Evolutionary conservation across 1,139 yeast genomes (phyloP).

Genomic region (Suhomyces maxii): DNA sequence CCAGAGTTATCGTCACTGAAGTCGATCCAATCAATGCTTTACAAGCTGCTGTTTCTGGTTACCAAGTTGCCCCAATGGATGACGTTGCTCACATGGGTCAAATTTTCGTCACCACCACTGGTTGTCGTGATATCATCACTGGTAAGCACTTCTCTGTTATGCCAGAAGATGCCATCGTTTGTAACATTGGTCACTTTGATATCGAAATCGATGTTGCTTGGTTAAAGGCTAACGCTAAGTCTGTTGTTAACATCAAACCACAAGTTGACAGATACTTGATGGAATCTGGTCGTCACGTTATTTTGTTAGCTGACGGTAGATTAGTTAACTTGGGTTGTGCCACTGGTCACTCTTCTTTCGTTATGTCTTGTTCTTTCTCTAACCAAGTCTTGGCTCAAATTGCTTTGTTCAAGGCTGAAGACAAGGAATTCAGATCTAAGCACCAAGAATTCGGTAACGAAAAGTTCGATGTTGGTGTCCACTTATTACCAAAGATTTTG

Average conservation of each 20-base stretch:
- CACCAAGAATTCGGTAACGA: conserved; percentile 92
- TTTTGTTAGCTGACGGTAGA: conserved; percentile 99
- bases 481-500: conserved; percentile 95
- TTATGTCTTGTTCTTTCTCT: conserved; percentile 99
- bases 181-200: conserved; percentile 99
- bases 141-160: conserved; percentile 83
- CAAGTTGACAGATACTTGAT: conserved; percentile 98
- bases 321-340: conserved; percentile 99
- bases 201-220: conserved; percentile 99
- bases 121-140: conserved; percentile 97
- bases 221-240: conserved; percentile 89
- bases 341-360: conserved; percentile 99
- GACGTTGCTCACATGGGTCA: conserved; percentile 94
- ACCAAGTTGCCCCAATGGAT: conserved; percentile 95
- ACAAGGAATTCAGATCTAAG: conserved; percentile 74
- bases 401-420: conserved; percentile 91
- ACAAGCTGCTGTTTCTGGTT: conserved; percentile 99
- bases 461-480: conserved; percentile 90
- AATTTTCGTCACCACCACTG: conserved; percentile 98
- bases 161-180: conserved; percentile 99
- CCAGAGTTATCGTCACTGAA: conserved; percentile 97
- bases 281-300: conserved; percentile 89
- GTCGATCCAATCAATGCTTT: conserved; percentile 98
- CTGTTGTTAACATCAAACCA: conserved; percentile 96
- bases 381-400: conserved; percentile 99